phyloP scores from a whole-genome alignment of 768 basidiomycete species.

The Russula lepida region DNA sequence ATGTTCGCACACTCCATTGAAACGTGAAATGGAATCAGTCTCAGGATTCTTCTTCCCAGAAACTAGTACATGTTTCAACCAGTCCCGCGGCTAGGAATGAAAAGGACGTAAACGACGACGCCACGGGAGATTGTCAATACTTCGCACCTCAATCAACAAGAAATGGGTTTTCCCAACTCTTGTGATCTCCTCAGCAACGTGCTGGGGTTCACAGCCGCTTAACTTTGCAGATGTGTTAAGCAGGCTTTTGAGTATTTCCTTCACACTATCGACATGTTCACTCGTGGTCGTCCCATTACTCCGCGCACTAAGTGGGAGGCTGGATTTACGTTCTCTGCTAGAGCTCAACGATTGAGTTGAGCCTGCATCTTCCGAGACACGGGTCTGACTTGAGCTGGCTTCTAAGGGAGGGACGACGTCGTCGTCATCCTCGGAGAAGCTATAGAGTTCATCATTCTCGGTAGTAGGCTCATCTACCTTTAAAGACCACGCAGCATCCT shows the following conservation, averaged over 20 bases:
- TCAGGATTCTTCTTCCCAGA: constrained; percentile 57
- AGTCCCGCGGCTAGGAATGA: constrained; percentile 65
- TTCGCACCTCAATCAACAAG: constrained; percentile 59
- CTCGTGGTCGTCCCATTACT: constrained; percentile 17
- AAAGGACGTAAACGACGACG: constrained; percentile 10
- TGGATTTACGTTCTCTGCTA: constrained; percentile 58
- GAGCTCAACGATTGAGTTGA: constrained; percentile 14
- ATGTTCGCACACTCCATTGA: constrained; percentile 73
- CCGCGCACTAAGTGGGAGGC: constrained; percentile 44
- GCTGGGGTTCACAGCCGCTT: constrained; percentile 45
- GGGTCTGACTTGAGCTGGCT: constrained; percentile 22
- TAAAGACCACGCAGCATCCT: constrained; percentile 67
- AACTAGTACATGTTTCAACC: constrained; percentile 71
- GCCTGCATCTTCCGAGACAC: constrained; percentile 9
- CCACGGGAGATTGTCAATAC: constrained; percentile 18
- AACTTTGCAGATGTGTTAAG: constrained; percentile 50
- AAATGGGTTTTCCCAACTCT: constrained; percentile 62
- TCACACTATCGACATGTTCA: constrained; percentile 26
- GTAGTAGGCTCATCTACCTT: constrained; percentile 49
- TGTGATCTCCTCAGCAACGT: constrained; percentile 83
- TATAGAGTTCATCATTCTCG: constrained; percentile 57
- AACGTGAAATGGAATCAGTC: constrained; percentile 61
- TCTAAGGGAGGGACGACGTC: constrained; percentile 24
- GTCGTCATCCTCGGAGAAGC: constrained; percentile 47
- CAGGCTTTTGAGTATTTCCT: constrained; percentile 57